Percentiles rank a stretch among this genome's conserved stretches.
Conservation (phyloP, 2,329 filamentous ascomycete genomes). For the Cladosporium sp. region DNA sequence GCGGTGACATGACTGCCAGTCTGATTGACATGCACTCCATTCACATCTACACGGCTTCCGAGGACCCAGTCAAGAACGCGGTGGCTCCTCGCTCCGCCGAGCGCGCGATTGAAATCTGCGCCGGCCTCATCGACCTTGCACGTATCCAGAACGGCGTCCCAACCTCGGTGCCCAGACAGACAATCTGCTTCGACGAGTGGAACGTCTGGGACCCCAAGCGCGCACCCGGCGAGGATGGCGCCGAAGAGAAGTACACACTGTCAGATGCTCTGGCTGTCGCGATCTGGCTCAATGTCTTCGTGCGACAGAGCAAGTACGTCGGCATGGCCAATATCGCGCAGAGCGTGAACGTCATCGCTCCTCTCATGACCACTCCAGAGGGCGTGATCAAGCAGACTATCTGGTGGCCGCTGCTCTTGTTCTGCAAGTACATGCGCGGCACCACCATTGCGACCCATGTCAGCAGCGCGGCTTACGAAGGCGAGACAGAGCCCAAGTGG, state of each 20-base stretch:
- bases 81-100: constrained; percentile 70
- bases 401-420: constrained; percentile 73
- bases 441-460: constrained; percentile 68
- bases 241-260: constrained; percentile 73
- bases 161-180: constrained; percentile 61
- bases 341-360: constrained; percentile 75
- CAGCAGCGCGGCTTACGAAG: constrained; percentile 63
- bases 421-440: constrained; percentile 73
- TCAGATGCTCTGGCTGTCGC: constrained; percentile 75
- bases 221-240: constrained; percentile 70
- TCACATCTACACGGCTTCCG: constrained; percentile 71
- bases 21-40: constrained; percentile 81
- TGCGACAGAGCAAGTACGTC: constrained; percentile 69
- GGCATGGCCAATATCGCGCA: constrained; percentile 81
- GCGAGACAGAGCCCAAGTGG: constrained; percentile 67
- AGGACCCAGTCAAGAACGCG: constrained; percentile 55
- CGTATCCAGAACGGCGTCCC: constrained; percentile 68
- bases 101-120: constrained; percentile 71
- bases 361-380: constrained; percentile 68
- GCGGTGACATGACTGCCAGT: constrained; percentile 47
- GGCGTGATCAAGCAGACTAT: constrained; percentile 71
- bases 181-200: constrained; percentile 84
- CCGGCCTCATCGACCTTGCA: constrained; percentile 70
- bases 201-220: constrained; percentile 78
- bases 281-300: constrained; percentile 74